Percentiles rank a stretch among this genome's conserved stretches.
phyloP scores from a whole-genome alignment of 352 stramenopile genomes.

The Phytopythium montanum region DNA sequence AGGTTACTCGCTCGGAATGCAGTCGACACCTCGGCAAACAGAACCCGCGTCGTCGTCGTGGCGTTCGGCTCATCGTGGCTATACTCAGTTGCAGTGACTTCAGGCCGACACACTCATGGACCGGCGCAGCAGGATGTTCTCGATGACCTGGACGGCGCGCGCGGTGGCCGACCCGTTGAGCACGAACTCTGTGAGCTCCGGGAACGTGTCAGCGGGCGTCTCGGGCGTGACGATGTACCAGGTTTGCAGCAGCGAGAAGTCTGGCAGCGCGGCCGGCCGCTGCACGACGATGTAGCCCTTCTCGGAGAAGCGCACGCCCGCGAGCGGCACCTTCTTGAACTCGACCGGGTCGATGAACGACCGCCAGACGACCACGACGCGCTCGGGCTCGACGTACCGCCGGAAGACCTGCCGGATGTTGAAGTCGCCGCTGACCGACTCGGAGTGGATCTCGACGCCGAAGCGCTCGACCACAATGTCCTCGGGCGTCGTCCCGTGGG shows the following conservation, averaged over 20 bases:
- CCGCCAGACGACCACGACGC: constrained; percentile 61
- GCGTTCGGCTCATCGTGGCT: background rate
- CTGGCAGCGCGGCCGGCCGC: constrained; percentile 18
- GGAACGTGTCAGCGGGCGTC: constrained; percentile 21
- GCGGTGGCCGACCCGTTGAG: constrained; percentile 27
- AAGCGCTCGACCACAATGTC: constrained; percentile 64
- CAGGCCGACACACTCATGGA: background rate
- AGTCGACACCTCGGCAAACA: background rate
- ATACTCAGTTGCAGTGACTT: background rate
- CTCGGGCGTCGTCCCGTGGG: constrained; percentile 15
- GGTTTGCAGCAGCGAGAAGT: constrained; percentile 34
- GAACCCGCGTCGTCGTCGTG: no score
- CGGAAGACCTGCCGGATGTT: constrained; percentile 58
- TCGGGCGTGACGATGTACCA: constrained; percentile 49
- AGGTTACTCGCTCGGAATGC: background rate
- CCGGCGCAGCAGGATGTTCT: constrained; percentile 35
- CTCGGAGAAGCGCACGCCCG: constrained; percentile 54
- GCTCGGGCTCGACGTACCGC: constrained; percentile 51
- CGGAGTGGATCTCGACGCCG: constrained; percentile 45
- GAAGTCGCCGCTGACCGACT: constrained; percentile 46
- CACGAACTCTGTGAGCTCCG: constrained; percentile 44
- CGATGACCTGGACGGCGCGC: constrained; percentile 47
- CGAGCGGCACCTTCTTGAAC: constrained; percentile 40
- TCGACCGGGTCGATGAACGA: constrained; percentile 55
- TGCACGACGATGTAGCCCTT: constrained; percentile 59